Percentiles rank a stretch among this genome's conserved stretches.
Evolutionary conservation across 805 yeast species (phyloP).

Genomic region (Saitoella complicata): DNA sequence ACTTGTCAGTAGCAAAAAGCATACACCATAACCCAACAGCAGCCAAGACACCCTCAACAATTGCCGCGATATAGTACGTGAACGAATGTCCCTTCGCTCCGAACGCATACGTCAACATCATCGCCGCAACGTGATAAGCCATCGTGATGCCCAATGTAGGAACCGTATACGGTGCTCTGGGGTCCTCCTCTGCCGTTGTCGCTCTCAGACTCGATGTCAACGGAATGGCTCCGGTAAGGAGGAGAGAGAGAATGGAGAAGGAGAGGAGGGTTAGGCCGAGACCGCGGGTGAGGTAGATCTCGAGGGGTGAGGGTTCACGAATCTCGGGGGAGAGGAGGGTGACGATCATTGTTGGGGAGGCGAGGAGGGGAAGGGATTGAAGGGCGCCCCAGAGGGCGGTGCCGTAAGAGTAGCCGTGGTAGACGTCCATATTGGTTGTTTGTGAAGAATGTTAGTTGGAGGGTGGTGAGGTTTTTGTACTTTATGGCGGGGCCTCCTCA

Average conservation of each 20-base stretch:
- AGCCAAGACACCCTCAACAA: too few relatives aligned
- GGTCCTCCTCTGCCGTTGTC: background rate
- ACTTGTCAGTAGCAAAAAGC: too few relatives aligned
- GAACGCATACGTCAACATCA: background rate
- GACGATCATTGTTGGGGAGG: background rate
- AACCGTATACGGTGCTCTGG: background rate
- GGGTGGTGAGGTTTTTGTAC: too few relatives aligned
- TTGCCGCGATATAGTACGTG: too few relatives aligned
- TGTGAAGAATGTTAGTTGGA: too few relatives aligned
- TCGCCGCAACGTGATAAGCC: background rate
- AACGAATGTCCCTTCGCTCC: too few relatives aligned
- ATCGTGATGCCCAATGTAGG: background rate
- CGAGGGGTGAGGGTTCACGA: background rate
- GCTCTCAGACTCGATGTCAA: background rate
- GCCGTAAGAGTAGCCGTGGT: background rate
- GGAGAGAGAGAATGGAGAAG: background rate
- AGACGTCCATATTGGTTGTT: too few relatives aligned
- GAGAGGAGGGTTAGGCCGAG: background rate
- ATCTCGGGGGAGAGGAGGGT: background rate
- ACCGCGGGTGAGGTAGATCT: background rate
- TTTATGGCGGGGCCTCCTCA: too few relatives aligned
- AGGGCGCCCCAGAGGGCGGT: background rate
- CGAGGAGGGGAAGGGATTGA: background rate
- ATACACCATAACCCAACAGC: too few relatives aligned
- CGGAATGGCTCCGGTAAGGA: background rate